Evolutionary conservation across 768 basidiomycete species (phyloP), one percentile per base, ranked within the genome.

Genomic region (Leucocoprinus sp.): DNA sequence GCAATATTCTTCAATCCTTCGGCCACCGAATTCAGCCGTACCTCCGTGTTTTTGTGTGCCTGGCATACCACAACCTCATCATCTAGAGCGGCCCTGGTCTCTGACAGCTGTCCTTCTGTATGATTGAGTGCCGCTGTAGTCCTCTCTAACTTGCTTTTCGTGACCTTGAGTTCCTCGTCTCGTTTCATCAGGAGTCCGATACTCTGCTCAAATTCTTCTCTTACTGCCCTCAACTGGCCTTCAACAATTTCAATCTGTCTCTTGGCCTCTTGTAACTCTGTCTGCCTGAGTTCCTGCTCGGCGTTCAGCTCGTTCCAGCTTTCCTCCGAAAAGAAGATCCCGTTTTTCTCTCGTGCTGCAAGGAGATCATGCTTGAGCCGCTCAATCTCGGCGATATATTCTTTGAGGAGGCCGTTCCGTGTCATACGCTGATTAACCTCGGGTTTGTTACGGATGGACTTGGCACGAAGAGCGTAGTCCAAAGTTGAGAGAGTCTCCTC

Each of bases 401-500:
- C 93, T 61, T 93, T 93, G 37, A 99, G 66, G 39, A 98, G 78
- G 1, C 90, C 80, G 50, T 92, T 89, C 37, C 91, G 82, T 7
- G 90, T 91, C 79, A 96, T 85, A 37, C 91, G 83, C 58, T 92
- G 89, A 63, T 98, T 98, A 29, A 96, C 65, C 62, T 98, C 93
- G 6, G 96, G 96, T 55, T 86, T 84, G 66, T 98, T 98, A 41
- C 82, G 78, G 57, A 99, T 98, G 19, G 88, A 87, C 60, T 95
- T 97, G 22, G 96, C 96, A 19, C 90, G 82, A 37, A 91, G 76
- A 23, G 96, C 95, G 55, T 99, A 99, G 61, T 97, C 93, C 35
- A 99, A 82, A 0, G 96, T 99, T 2, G 93, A 96, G 15, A 96
- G 76, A 0, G 96, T 98, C 64, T 98, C 96, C 63, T 99, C 96